phyloP scores from a whole-genome alignment of 768 basidiomycete genomes.

The Agrocybe praecox region DNA sequence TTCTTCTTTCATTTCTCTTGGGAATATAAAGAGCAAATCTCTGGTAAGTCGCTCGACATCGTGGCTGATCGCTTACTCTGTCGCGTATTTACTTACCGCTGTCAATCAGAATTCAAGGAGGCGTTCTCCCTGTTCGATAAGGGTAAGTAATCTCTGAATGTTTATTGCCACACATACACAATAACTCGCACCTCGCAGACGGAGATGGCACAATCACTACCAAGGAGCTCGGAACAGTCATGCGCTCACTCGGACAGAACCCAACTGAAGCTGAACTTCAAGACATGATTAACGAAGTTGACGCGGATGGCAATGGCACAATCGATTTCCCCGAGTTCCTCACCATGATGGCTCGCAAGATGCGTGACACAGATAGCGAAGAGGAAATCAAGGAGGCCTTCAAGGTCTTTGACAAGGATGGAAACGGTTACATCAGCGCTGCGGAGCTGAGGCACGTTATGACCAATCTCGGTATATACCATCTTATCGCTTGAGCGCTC shows the following conservation, averaged over 20 bases:
- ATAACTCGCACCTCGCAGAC: conserved; percentile 32
- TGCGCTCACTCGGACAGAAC: conserved; percentile 51
- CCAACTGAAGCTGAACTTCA: conserved; percentile 50
- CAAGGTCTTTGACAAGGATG: conserved; percentile 91
- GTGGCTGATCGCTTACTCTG: neutral
- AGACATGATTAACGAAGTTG: conserved; percentile 52
- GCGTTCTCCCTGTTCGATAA: conserved; percentile 98
- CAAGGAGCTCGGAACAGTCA: conserved; percentile 48
- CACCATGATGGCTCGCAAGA: conserved; percentile 45
- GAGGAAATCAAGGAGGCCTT: conserved; percentile 52
- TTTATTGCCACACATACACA: neutral
- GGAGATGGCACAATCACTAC: conserved; percentile 53
- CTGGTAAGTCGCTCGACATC: conserved; percentile 54
- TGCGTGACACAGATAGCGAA: conserved; percentile 41
- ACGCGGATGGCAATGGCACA: conserved; percentile 44
- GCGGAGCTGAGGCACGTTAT: conserved; percentile 93
- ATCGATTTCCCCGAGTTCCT: conserved; percentile 53
- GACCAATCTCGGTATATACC: conserved; percentile 81
- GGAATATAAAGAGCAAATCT: conserved; percentile 74
- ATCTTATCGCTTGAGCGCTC: neutral
- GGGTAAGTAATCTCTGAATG: conserved; percentile 44
- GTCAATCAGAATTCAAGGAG: conserved; percentile 84
- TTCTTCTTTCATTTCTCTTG: conserved; percentile 2
- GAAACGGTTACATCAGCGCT: conserved; percentile 87
- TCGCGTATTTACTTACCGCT: conserved; percentile 1